Evolutionary conservation across 106 monocot species (phyloP), one percentile per base, ranked within the genome.

Genomic region (Acanthochlamys bracteata): DNA sequence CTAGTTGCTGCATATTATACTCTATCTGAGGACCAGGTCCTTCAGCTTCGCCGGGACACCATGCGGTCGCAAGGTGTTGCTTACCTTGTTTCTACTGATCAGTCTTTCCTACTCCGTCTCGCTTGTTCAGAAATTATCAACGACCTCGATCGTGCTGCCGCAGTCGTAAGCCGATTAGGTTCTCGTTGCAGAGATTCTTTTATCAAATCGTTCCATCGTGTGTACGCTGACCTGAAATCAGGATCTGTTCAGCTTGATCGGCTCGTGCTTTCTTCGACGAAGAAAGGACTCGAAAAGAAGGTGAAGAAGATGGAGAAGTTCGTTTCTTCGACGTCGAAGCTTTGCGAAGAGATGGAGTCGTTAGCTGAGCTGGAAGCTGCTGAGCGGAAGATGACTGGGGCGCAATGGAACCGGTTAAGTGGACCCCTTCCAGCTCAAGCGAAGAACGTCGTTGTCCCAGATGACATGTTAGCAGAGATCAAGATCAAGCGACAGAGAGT

Each of bases 11-110:
- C 90, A 45, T 77, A 95, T 66, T 73, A 66, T 43, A 59, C 75
- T 24, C 66, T 95, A 10, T 79, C 90, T 17, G 90, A 90, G 0
- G 4, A 57, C 0, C 76, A 75, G 60, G 41, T 96, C 20, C 24
- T 54, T 15, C 39, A 42, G 41, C 82, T 96, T 22, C 73, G 84
- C 0, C 74, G 78, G 51, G 52, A 69, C 25, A 57, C 71, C 27
- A 80, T 94, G 84, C 67, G 86, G 17, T 86, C 93, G 4, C 68
- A 71, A 6, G 89, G 86, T 42, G 89, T 94, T 12, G 71, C 81
- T 20, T 86, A 86, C 66, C 73, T 94, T 20, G 80, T 67, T 65
- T 94, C 93, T 45, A 79, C 76, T 22, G 83, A 94, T 70, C 83
- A 94, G 53, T 20, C 57, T 23, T 43, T 59, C 75, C 89, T 94